These are phyloP conservation scores for Cicer bijugum DNA, from an alignment of 306 rosid species.

Conservation along the genomic window DNA sequence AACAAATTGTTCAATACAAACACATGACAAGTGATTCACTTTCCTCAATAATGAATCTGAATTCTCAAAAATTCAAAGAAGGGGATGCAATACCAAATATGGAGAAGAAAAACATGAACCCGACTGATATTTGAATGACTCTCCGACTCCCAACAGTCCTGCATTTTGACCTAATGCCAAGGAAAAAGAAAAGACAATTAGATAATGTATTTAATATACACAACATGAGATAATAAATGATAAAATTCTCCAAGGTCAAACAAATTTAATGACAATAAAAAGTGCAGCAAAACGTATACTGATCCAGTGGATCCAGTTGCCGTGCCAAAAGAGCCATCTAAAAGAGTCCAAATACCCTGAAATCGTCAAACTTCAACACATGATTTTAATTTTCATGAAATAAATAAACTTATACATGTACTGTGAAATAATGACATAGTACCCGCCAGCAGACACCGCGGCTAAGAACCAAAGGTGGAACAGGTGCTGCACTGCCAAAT, in stretches of 20 bases:
- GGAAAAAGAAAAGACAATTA: constrained; percentile 29
- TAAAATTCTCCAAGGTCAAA: background rate
- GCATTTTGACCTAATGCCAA: constrained; percentile 74
- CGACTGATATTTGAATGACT: constrained; percentile 78
- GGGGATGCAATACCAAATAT: constrained; percentile 58
- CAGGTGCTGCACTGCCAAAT: no score
- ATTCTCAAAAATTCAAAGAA: constrained; percentile 2
- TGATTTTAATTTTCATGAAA: no score
- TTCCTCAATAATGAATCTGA: background rate
- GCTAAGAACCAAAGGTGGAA: no score
- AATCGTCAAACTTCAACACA: no score
- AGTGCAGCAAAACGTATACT: no score
- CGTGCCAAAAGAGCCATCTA: no score
- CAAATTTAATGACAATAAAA: background rate
- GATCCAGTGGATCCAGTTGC: no score
- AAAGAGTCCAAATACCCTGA: no score
- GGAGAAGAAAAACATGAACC: constrained; percentile 87
- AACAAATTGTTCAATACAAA: constrained; percentile 9
- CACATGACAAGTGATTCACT: constrained; percentile 2
- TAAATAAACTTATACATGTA: no score
- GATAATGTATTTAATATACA: constrained; percentile 2
- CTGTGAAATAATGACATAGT: no score
- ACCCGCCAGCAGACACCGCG: no score
- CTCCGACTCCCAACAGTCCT: constrained; percentile 89
- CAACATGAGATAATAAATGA: background rate